A percentile compares a stretch with the other conserved stretches of the same genome.
Evolutionary conservation across 2,329 filamentous ascomycete species (phyloP).

Genomic region (Clathrospora elynae): DNA sequence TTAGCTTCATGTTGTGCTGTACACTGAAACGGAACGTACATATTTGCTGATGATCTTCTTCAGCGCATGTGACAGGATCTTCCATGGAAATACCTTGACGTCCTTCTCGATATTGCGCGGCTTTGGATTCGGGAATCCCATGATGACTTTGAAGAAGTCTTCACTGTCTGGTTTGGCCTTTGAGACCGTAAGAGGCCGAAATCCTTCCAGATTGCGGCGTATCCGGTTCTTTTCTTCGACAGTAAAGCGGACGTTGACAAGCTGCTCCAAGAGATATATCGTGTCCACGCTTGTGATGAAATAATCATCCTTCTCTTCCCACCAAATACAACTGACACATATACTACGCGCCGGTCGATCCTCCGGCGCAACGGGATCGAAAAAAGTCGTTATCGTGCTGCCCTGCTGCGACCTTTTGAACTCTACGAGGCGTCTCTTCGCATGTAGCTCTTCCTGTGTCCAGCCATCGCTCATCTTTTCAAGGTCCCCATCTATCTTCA

Average conservation of each 20-base stretch:
- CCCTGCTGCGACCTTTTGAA: slow-evolving; percentile 84
- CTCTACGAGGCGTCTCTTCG: slow-evolving; percentile 81
- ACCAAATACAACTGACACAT: slow-evolving; percentile 97
- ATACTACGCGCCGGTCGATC: slow-evolving; percentile 83
- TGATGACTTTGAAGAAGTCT: slow-evolving; percentile 98
- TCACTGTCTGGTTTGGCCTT: slow-evolving; percentile 92
- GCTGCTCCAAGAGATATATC: slow-evolving; percentile 88
- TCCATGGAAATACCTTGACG: slow-evolving; percentile 98
- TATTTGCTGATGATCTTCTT: slow-evolving; percentile 99
- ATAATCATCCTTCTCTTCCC: slow-evolving; percentile 88
- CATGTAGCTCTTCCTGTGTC: slow-evolving; percentile 79
- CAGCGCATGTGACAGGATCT: slow-evolving; percentile 80
- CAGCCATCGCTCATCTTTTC: slow-evolving; percentile 82
- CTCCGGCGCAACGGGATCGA: slow-evolving; percentile 77
- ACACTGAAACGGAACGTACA: slow-evolving; percentile 54
- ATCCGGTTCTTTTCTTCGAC: slow-evolving; percentile 99
- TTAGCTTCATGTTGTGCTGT: slow-evolving; percentile 43
- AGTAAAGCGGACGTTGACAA: slow-evolving; percentile 84
- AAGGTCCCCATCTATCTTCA: slow-evolving; percentile 86
- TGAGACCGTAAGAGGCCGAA: slow-evolving; percentile 88
- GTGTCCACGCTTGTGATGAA: slow-evolving; percentile 97
- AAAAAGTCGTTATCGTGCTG: slow-evolving; percentile 79
- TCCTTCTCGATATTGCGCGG: slow-evolving; percentile 98
- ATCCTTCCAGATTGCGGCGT: slow-evolving; percentile 91
- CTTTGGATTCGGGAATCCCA: slow-evolving; percentile 94